A percentile compares a stretch with the other conserved stretches of the same genome.
phyloP scores from a whole-genome alignment of 2,329 filamentous ascomycete species.

The Cercospora canescens region DNA sequence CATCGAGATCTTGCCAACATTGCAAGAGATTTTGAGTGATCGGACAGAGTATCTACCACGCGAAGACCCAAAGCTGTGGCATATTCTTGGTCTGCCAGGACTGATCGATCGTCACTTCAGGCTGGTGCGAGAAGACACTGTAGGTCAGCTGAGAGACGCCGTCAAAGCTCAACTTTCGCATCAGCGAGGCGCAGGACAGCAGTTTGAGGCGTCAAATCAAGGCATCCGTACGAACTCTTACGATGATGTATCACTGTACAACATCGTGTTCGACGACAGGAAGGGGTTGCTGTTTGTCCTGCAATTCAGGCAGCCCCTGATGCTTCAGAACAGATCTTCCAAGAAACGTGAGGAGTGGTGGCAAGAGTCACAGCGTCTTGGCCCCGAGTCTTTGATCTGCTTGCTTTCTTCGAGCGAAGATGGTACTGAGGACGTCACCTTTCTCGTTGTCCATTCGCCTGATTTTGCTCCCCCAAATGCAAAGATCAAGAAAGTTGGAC shows the following conservation, averaged over 20 bases:
- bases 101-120: slow-evolving; percentile 71
- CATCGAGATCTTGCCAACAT: slow-evolving; percentile 65
- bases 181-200: slow-evolving; percentile 27
- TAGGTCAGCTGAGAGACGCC: slow-evolving; percentile 65
- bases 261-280: slow-evolving; percentile 39
- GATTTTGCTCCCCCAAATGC: neutral
- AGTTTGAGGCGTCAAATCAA: neutral
- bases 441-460: slow-evolving; percentile 26
- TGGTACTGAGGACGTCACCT: slow-evolving; percentile 20
- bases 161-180: slow-evolving; percentile 44
- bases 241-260: slow-evolving; percentile 35
- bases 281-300: slow-evolving; percentile 49
- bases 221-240: slow-evolving; percentile 41
- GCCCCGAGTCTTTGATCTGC: slow-evolving; percentile 53
- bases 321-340: slow-evolving; percentile 22
- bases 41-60: slow-evolving; percentile 15
- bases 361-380: slow-evolving; percentile 51
- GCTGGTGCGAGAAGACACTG: slow-evolving; percentile 69
- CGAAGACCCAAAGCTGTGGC: slow-evolving; percentile 41
- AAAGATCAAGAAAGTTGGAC: neutral
- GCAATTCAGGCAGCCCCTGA: slow-evolving; percentile 48
- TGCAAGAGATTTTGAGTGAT: slow-evolving; percentile 53
- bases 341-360: slow-evolving; percentile 52
- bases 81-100: slow-evolving; percentile 47
- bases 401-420: slow-evolving; percentile 41